Conservation (phyloP, 192 early-diverging fungal species). For the Coemansia sp. region DNA sequence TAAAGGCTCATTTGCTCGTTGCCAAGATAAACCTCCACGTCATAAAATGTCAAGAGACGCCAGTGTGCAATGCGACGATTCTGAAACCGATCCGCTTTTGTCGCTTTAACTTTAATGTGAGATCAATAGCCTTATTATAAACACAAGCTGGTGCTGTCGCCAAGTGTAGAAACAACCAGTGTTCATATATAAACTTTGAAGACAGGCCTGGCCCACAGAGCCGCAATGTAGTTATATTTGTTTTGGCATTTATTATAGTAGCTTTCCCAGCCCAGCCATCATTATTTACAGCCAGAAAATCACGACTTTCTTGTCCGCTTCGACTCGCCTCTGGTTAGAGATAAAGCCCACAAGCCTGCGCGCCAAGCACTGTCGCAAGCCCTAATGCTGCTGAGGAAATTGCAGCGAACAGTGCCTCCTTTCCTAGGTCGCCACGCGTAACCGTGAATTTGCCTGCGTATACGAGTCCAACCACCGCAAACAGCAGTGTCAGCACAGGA, state of each 20-base stretch:
- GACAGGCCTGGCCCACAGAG: too few relatives aligned
- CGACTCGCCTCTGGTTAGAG: conserved; percentile 13
- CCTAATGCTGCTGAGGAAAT: conserved; percentile 40
- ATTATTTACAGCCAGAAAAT: too few relatives aligned
- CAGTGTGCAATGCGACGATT: neutral
- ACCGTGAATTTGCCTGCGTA: conserved; percentile 43
- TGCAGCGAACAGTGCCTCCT: conserved; percentile 31
- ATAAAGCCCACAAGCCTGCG: conserved; percentile 40
- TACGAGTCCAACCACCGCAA: conserved; percentile 30
- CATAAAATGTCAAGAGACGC: neutral
- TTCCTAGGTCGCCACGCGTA: conserved; percentile 18
- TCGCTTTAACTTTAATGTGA: neutral
- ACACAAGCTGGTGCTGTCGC: too few relatives aligned
- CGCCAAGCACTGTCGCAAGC: conserved; percentile 33
- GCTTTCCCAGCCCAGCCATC: too few relatives aligned
- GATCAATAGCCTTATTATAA: too few relatives aligned
- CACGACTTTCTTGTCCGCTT: too few relatives aligned
- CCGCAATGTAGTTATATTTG: too few relatives aligned
- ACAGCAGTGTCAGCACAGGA: conserved; percentile 28
- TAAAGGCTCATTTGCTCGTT: conserved; percentile 7
- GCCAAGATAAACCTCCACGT: neutral
- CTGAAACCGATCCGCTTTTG: conserved; percentile 5
- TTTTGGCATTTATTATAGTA: too few relatives aligned
- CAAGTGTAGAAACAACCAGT: too few relatives aligned
- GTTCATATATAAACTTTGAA: too few relatives aligned